Base-by-base conservation (phyloP, 441 rosid genomes). In the Manihot esculenta region DNA sequence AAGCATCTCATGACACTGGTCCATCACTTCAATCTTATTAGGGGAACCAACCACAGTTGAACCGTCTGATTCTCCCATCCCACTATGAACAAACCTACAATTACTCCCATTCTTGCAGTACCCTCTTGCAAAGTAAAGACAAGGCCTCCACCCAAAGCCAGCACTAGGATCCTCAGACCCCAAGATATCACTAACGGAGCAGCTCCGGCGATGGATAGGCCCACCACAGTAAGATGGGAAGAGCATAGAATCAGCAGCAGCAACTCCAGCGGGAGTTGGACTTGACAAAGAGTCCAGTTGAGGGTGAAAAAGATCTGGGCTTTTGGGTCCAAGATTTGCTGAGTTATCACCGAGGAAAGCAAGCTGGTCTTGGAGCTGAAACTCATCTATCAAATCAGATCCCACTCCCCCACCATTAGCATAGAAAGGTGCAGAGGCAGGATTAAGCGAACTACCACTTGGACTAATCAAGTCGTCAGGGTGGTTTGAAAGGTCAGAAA, bases 41-140 rank as follows among this genome's bases (percentile, higher is more conserved):
- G 89, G 96, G 21, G 96, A 89, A 51, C 80, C 89, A 51, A 81
- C 89, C 65, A 78, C 10, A 15, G 69, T 62, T 1, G 66, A 77
- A 65, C 77, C 85, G 15, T 68, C 81, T 14, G 79, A 72, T 44
- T 86, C 87, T 23, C 79, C 84, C 23, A 68, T 58, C 3, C 77
- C 82, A 68, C 81, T 75, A 61, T 92, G 97, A 12, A 88, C 71
- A 75, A 92, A 92, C 87, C 88, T 90, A 77, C 97, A 92, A 82
- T 71, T 85, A 60, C 78, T 80, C 35, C 97, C 97, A 62, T 92
- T 90, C 68, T 92, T 92, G 68, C 97, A 92, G 81, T 80, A 90
- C 64, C 97, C 97, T 81, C 96, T 86, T 1, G 97, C 92, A 74
- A 73, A 92, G 69, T 90, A 92, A 78, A 89, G 81, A 69, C 97